phyloP scores from a whole-genome alignment of 2,329 filamentous ascomycete species.

The Didymellaceae sp. region DNA sequence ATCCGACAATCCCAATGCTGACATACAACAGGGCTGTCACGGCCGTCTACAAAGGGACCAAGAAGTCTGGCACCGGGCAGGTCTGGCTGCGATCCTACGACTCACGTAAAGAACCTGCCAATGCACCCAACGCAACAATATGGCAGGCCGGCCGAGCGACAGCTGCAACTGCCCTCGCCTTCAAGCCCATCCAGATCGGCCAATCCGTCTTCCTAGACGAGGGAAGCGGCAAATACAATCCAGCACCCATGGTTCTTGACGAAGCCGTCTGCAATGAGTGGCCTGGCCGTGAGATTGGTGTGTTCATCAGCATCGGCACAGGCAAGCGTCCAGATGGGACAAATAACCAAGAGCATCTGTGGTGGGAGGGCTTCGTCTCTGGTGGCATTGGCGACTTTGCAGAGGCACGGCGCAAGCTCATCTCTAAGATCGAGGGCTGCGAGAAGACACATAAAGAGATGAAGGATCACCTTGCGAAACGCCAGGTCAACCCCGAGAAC shows the following conservation, averaged over 20 bases:
- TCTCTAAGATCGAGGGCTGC: constrained; percentile 93
- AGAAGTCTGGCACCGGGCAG: constrained; percentile 66
- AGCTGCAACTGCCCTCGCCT: constrained; percentile 85
- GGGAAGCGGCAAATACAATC: constrained; percentile 90
- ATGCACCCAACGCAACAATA: constrained; percentile 92
- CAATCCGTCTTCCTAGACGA: constrained; percentile 95
- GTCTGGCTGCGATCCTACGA: constrained; percentile 91
- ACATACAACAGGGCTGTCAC: constrained; percentile 74
- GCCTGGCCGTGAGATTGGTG: constrained; percentile 90
- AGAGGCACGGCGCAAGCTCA: constrained; percentile 82
- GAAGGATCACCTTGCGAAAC: constrained; percentile 77
- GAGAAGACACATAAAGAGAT: constrained; percentile 89
- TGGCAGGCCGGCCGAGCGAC: constrained; percentile 98
- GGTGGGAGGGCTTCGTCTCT: constrained; percentile 87
- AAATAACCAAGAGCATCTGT: constrained; percentile 72
- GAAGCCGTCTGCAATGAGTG: constrained; percentile 93
- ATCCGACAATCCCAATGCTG: constrained; percentile 11
- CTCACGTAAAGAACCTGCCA: constrained; percentile 86
- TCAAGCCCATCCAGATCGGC: constrained; percentile 93
- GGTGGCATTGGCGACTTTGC: constrained; percentile 82
- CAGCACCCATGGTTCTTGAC: constrained; percentile 81
- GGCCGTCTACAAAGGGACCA: constrained; percentile 85
- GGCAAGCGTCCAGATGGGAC: constrained; percentile 80
- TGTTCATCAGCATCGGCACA: constrained; percentile 93
- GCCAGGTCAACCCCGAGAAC: constrained; percentile 83